phyloP scores from a whole-genome alignment of 2,329 filamentous ascomycete species.

The Pyrenochaeta sp. region DNA sequence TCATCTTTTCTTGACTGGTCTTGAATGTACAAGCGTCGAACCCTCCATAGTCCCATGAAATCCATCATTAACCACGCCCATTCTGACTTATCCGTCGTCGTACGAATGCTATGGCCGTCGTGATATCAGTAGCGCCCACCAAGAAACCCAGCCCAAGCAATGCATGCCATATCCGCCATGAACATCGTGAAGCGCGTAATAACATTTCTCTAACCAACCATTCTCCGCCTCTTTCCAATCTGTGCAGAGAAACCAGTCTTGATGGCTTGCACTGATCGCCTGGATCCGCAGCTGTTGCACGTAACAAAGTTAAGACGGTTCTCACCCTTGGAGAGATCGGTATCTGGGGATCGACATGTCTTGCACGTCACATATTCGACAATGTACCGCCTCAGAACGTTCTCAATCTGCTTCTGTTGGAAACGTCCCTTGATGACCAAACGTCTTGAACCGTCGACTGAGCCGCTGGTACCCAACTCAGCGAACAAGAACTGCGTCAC shows the following conservation, averaged over 20 bases:
- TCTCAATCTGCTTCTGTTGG: constrained; percentile 99
- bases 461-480: constrained; percentile 96
- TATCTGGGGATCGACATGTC: constrained; percentile 70
- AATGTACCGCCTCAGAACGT: constrained; percentile 94
- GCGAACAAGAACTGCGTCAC: constrained; percentile 97
- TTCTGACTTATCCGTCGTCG: not conserved
- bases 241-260: constrained; percentile 99
- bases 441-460: constrained; percentile 89
- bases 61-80: constrained; percentile 11
- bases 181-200: constrained; percentile 31
- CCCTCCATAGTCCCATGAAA: constrained; percentile 7
- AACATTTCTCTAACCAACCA: constrained; percentile 71
- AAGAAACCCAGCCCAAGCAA: constrained; percentile 27
- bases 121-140: constrained; percentile 22
- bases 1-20: not conserved
- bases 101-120: not conserved
- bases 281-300: constrained; percentile 74
- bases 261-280: constrained; percentile 94
- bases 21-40: not conserved
- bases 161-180: constrained; percentile 23
- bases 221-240: constrained; percentile 97
- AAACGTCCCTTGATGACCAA: constrained; percentile 99
- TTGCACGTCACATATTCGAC: constrained; percentile 99
- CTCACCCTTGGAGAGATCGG: constrained; percentile 92
- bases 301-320: constrained; percentile 99